Base-by-base conservation (phyloP, 148 eudicot genomes). In the Camellia lanceoleosa region DNA sequence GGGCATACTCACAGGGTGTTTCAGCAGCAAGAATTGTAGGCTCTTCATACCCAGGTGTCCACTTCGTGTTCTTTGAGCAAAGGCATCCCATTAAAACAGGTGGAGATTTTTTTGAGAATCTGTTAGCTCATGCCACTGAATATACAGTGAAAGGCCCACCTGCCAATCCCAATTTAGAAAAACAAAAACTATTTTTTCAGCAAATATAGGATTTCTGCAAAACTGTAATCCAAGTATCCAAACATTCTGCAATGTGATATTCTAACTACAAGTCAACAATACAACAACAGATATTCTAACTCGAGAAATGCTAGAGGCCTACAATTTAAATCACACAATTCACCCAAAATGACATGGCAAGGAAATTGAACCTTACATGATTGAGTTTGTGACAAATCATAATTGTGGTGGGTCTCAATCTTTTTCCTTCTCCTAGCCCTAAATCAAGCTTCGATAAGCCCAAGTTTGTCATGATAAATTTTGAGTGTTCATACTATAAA, bases 31-130 rank as follows among this genome's bases (percentile, higher is more conserved):
- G 97, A 76, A 90, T 47, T n/a, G 84, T 52, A 54, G 97, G 97
- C 80, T 95, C 94, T 80, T 95, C 98, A 43, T 89, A 93, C 38
- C 98, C 97, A 69, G 98, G 97, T 55, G 85, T 68, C 19, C 87
- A 86, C 63, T 69, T 80, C 51, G 76, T 68, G 75, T 77, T 82
- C 87, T 89, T 95, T 30, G 97, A 93, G 83, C 61, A 70, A 78
- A 84, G 82, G 86, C 98, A 93, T 81, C 98, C 98, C 98, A 93
- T 92, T n/a, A 83, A 71, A 77, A 64, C 60, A 47, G 56, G 79
- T 66, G 61, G 80, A 63, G 4, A 44, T 47, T 19, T 19, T 73
- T 47, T 20, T 61, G 5, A 23, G 20, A 68, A 55, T 56, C 78
- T 7, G 14, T 73, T 73, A 38, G 86, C 47, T 80, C 85, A 77